phyloP scores from a whole-genome alignment of 2,329 filamentous ascomycete genomes.

The Fusarium siculi region DNA sequence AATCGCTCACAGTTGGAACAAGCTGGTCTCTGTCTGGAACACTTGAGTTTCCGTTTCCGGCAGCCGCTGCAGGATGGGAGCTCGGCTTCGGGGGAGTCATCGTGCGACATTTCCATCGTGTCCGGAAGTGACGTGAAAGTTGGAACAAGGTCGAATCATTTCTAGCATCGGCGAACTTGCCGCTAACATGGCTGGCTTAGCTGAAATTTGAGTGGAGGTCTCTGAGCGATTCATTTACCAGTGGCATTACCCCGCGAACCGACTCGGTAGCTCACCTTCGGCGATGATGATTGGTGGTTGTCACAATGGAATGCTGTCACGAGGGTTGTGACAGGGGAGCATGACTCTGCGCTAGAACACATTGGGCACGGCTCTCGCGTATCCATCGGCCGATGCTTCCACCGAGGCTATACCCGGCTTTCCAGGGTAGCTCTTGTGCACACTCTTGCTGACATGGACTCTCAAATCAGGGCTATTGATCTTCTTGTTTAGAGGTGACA shows the following conservation, averaged over 20 bases:
- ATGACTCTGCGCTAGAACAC: neutral
- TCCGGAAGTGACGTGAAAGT: neutral
- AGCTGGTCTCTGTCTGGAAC: slow-evolving; percentile 15
- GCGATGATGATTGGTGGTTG: neutral
- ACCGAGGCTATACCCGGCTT: neutral
- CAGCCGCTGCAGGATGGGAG: slow-evolving; percentile 23
- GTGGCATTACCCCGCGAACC: neutral
- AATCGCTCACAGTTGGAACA: slow-evolving; percentile 6
- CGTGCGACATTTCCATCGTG: neutral
- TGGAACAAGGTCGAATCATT: neutral
- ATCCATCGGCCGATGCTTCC: neutral
- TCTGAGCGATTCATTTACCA: neutral
- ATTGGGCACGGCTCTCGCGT: neutral
- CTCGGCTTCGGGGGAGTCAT: slow-evolving; percentile 6
- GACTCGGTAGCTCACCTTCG: neutral
- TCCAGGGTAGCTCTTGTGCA: neutral
- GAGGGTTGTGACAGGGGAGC: neutral
- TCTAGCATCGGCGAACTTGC: neutral
- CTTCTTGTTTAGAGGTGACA: neutral
- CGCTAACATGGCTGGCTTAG: neutral
- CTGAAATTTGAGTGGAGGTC: neutral
- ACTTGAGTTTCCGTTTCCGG: slow-evolving; percentile 29
- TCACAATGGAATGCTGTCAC: neutral
- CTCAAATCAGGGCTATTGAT: neutral
- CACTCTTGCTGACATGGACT: neutral